phyloP scores from a whole-genome alignment of 1,284 basidiomycete genomes.

The Boletus smithii region DNA sequence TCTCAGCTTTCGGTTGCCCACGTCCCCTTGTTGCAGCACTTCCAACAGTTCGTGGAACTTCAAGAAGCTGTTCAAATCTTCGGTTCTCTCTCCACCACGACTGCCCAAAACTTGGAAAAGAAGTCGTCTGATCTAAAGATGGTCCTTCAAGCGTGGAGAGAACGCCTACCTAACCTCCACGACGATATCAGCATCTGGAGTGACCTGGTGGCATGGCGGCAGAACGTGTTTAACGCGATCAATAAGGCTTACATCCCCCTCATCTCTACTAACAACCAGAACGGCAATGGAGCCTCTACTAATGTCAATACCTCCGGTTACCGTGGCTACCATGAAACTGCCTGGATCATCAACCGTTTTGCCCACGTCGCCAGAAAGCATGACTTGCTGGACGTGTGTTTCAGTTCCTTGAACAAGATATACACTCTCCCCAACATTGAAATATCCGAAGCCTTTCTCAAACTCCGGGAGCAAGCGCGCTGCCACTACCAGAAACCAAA shows the following conservation, averaged over 20 bases:
- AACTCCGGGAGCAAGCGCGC: slow-evolving; percentile 98
- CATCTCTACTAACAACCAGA: slow-evolving; percentile 55
- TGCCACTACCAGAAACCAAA: slow-evolving; percentile 97
- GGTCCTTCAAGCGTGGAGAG: slow-evolving; percentile 95
- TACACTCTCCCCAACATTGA: slow-evolving; percentile 99
- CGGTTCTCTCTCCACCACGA: slow-evolving; percentile 85
- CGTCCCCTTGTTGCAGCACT: slow-evolving; percentile 92
- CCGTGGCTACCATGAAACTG: slow-evolving; percentile 99
- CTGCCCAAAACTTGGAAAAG: slow-evolving; percentile 87
- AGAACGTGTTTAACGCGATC: slow-evolving; percentile 91
- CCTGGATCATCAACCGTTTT: slow-evolving; percentile 99
- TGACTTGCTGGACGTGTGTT: slow-evolving; percentile 94
- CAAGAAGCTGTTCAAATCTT: slow-evolving; percentile 97
- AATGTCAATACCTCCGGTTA: slow-evolving; percentile 88
- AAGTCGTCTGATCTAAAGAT: slow-evolving; percentile 95
- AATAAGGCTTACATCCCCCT: slow-evolving; percentile 96
- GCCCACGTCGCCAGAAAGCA: slow-evolving; percentile 99
- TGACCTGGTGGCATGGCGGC: slow-evolving; percentile 96
- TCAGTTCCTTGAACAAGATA: slow-evolving; percentile 93
- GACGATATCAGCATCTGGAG: slow-evolving; percentile 99
- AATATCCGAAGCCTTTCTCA: slow-evolving; percentile 99
- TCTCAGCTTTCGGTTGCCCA: slow-evolving; percentile 86
- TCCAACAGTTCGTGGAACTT: slow-evolving; percentile 98
- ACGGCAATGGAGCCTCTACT: slow-evolving; percentile 46
- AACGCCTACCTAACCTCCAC: slow-evolving; percentile 92